Evolutionary conservation across 495 filamentous ascomycete genomes (phyloP).

Genomic region (Xylaria scruposa): DNA sequence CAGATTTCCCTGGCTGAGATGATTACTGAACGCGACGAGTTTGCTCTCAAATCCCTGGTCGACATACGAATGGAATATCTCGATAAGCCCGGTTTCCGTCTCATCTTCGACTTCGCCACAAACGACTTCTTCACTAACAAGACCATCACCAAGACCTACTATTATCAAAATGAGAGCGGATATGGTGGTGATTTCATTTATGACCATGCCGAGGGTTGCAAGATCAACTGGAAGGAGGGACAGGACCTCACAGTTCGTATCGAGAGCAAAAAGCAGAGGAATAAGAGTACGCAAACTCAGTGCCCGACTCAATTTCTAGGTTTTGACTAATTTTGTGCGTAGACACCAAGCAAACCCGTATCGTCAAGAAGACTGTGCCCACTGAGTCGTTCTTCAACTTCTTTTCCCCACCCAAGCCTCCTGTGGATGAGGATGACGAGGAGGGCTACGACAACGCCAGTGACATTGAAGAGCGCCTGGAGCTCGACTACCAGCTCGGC

Average conservation of each 20-base stretch:
- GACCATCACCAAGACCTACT: slow-evolving; percentile 96
- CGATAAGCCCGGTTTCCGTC: slow-evolving; percentile 94
- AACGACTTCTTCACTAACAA: slow-evolving; percentile 98
- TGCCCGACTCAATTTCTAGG: not conserved
- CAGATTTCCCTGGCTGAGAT: slow-evolving; percentile 94
- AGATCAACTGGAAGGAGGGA: slow-evolving; percentile 94
- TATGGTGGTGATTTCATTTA: slow-evolving; percentile 99
- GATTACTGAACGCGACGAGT: slow-evolving; percentile 96
- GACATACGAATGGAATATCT: slow-evolving; percentile 99
- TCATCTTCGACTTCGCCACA: slow-evolving; percentile 95
- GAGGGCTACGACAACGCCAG: slow-evolving; percentile 78
- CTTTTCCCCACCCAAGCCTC: slow-evolving; percentile 93
- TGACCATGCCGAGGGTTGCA: slow-evolving; percentile 96
- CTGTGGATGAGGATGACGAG: slow-evolving; percentile 68
- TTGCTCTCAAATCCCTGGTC: slow-evolving; percentile 84
- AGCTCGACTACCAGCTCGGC: slow-evolving; percentile 98
- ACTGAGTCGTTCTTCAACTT: slow-evolving; percentile 99
- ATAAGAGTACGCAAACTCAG: slow-evolving; percentile 82
- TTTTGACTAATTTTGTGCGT: slow-evolving; percentile 38
- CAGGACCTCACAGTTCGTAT: slow-evolving; percentile 93
- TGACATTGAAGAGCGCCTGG: slow-evolving; percentile 96
- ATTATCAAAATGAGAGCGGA: slow-evolving; percentile 98
- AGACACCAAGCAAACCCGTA: slow-evolving; percentile 99
- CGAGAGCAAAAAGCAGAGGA: slow-evolving; percentile 98
- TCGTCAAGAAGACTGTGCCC: slow-evolving; percentile 98